Evolutionary conservation across 805 yeast genomes (phyloP).

Genomic region (Starmerella ratchasimensis): DNA sequence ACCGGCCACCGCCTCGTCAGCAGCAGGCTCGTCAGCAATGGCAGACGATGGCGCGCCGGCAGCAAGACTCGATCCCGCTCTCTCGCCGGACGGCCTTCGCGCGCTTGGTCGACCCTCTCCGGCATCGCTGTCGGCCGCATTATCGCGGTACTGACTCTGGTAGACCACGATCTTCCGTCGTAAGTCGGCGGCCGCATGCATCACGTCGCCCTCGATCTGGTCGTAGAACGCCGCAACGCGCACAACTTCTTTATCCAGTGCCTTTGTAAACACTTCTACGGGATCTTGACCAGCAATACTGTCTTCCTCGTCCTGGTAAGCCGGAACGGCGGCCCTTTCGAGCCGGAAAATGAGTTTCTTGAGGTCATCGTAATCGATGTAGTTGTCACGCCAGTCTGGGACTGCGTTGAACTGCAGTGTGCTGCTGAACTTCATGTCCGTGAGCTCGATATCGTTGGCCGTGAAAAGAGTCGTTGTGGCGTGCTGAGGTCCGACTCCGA

Average conservation of each 20-base stretch:
- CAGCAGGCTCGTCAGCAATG: too few species aligned
- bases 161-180: background rate
- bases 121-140: background rate
- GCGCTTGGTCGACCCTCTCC: background rate
- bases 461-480: too few species aligned
- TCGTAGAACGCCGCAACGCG: conserved; percentile 67
- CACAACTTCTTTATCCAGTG: conserved; percentile 60
- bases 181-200: conserved; percentile 32
- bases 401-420: conserved; percentile 93
- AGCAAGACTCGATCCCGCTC: too few species aligned
- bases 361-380: conserved; percentile 76
- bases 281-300: conserved; percentile 35
- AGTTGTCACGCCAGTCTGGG: conserved; percentile 93
- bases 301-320: conserved; percentile 21
- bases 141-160: too few species aligned
- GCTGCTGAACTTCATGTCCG: conserved; percentile 79
- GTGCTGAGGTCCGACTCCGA: too few species aligned
- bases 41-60: too few species aligned
- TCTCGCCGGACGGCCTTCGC: too few species aligned
- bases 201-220: conserved; percentile 48
- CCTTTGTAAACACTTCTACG: conserved; percentile 45
- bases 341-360: conserved; percentile 73
- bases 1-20: conserved; percentile 8
- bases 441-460: conserved; percentile 12
- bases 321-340: conserved; percentile 45